Conservation (phyloP, 1,284 basidiomycete genomes). For the Blastosporella zonata region DNA sequence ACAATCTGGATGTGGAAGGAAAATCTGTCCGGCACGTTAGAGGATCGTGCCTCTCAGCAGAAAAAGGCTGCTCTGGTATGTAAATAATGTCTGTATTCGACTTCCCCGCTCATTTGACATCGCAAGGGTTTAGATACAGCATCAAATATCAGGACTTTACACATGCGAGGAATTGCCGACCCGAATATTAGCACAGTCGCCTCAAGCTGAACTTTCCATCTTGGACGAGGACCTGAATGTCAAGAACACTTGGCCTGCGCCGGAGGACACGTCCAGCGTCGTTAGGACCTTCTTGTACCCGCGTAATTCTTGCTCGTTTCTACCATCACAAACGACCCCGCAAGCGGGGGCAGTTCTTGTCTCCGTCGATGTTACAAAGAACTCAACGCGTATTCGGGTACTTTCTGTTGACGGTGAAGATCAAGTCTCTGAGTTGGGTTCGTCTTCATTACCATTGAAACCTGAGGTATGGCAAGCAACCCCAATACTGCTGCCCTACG, state of each 20-base stretch:
- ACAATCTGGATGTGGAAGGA: slow-evolving; percentile 66
- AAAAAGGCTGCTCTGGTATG: slow-evolving; percentile 45
- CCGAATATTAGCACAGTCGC: slow-evolving; percentile 44
- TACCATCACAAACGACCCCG: slow-evolving; percentile 29
- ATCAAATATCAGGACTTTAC: slow-evolving; percentile 42
- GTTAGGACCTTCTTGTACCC: slow-evolving; percentile 47
- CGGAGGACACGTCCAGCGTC: slow-evolving; percentile 25
- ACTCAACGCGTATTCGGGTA: slow-evolving; percentile 22
- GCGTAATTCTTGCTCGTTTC: slow-evolving; percentile 41
- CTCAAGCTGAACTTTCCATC: slow-evolving; percentile 43
- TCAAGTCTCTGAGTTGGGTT: slow-evolving; percentile 24
- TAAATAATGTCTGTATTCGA: slow-evolving; percentile 16
- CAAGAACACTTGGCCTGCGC: slow-evolving; percentile 32
- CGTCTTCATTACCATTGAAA: slow-evolving; percentile 21
- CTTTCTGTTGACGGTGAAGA: slow-evolving; percentile 25
- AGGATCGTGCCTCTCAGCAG: slow-evolving; percentile 37
- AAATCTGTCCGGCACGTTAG: slow-evolving; percentile 37
- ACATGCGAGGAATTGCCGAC: slow-evolving; percentile 40
- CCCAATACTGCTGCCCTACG: background rate
- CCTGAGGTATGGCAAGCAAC: slow-evolving; percentile 22
- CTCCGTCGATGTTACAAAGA: slow-evolving; percentile 20
- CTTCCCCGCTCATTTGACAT: slow-evolving; percentile 18
- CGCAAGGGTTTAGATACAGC: slow-evolving; percentile 38
- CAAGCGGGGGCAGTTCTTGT: slow-evolving; percentile 32
- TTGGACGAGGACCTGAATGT: slow-evolving; percentile 42